phyloP scores from a whole-genome alignment of 2,329 filamentous ascomycete species.

The Reticulascus tulasneorum region DNA sequence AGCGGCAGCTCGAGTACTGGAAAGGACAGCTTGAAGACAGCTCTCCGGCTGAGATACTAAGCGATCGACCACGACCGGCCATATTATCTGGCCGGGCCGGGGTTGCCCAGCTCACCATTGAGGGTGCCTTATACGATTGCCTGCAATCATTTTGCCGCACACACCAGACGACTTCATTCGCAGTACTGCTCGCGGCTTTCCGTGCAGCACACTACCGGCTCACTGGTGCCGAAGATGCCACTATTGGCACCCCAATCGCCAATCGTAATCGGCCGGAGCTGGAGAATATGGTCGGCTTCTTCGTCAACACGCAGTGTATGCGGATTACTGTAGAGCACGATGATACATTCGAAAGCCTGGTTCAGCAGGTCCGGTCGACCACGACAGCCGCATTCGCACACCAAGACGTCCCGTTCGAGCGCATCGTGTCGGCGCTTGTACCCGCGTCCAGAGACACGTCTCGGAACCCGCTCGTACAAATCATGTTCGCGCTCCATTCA shows the following conservation, averaged over 20 bases:
- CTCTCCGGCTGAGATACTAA: slow-evolving; percentile 1
- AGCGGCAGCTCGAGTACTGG: slow-evolving; percentile 19
- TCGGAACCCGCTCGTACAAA: slow-evolving; percentile 1
- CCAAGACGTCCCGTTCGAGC: slow-evolving; percentile 14
- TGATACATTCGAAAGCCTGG: slow-evolving; percentile 11
- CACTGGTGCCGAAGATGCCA: slow-evolving; percentile 17
- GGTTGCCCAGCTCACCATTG: slow-evolving; percentile 7
- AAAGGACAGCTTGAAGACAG: slow-evolving; percentile 11
- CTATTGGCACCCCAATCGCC: slow-evolving; percentile 13
- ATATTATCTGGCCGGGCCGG: slow-evolving; percentile 4
- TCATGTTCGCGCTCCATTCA: neutral
- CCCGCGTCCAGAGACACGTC: neutral
- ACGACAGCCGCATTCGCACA: slow-evolving; percentile 10
- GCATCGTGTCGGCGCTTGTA: neutral
- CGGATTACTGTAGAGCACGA: slow-evolving; percentile 12
- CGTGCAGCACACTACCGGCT: slow-evolving; percentile 20
- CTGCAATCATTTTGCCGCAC: slow-evolving; percentile 11
- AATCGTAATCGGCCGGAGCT: slow-evolving; percentile 3
- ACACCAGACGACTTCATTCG: slow-evolving; percentile 4
- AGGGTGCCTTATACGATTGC: slow-evolving; percentile 3
- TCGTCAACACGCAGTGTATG: slow-evolving; percentile 21
- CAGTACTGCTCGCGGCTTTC: slow-evolving; percentile 19
- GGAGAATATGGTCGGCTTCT: slow-evolving; percentile 15
- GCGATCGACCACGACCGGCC: slow-evolving; percentile 2
- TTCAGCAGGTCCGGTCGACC: slow-evolving; percentile 13